Base-by-base conservation (phyloP, 768 basidiomycete species). In the Ramaria sp. region DNA sequence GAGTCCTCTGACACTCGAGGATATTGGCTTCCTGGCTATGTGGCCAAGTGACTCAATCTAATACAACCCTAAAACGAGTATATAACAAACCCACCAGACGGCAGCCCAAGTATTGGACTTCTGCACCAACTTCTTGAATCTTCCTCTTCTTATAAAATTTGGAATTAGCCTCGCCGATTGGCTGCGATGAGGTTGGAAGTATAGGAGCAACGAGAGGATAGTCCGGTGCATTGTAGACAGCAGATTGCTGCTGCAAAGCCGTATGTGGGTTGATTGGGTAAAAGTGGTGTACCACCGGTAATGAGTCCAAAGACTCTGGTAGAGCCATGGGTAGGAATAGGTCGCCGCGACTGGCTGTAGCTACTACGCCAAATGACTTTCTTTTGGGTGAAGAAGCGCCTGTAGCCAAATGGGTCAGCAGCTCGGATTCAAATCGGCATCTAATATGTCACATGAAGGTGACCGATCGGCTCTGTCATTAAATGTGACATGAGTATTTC, bases 231-330 rank as follows among this genome's bases (percentile, higher is more conserved):
- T 57, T 49, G 30, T 48, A 41, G 20, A 57, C 55, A 17, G 47
- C 20, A 7, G 9, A 6, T 24, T 57, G 55, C 24, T 57, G 47
- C 30, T 57, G 55, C 15, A 22, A 22, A 10, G 34, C 15, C 9
- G 55, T 57, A 3, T 48, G 1, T 19, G 55, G 55, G 33, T 57
- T 34, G 7, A 57, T n/a, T 15, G 55, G 55, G n/a, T 57, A 57
- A 17, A 57, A 57, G 48, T 49, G 48, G 39, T 30, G 55, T 15
- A 57, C 37, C 19, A 57, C 51, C 13, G 51, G 51, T n/a, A 37
- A 38, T 11, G 51, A 24, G 2, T 31, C 19, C 20, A 52, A 15
- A n/a, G 6, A 4, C 19, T 38, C 37, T 37, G 51, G 12, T 19
- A 37, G 37, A 6, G 51, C 33, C 51, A 52, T 52, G 31, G 48